A percentile compares a stretch with the other conserved stretches of the same genome.
Conservation (phyloP, 2,329 filamentous ascomycete genomes). For the Scortechinia acanthostroma region DNA sequence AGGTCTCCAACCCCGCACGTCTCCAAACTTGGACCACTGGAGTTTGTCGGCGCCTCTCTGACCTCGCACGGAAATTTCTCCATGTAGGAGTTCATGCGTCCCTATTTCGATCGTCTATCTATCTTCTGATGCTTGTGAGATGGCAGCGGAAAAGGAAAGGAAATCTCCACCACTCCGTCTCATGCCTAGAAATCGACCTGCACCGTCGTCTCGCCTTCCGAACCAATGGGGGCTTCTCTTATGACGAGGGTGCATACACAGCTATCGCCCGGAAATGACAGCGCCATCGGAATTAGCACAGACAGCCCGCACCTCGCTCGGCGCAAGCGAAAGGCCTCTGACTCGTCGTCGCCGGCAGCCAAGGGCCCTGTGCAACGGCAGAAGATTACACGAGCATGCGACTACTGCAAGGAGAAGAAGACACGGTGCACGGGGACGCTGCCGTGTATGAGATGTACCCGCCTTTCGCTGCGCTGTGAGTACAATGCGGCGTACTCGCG, state of each 20-base stretch:
- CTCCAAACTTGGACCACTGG: too few relatives aligned
- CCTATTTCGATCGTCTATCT: too few relatives aligned
- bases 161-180: too few relatives aligned
- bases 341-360: not conserved
- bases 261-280: not conserved
- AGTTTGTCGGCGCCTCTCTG: too few relatives aligned
- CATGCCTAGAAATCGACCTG: too few relatives aligned
- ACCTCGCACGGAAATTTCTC: too few relatives aligned
- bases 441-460: constrained; percentile 20
- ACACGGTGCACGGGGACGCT: constrained; percentile 24
- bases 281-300: not conserved
- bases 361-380: constrained; percentile 5
- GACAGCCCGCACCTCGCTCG: not conserved
- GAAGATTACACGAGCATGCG: constrained; percentile 28
- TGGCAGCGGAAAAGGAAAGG: too few relatives aligned
- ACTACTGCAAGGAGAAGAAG: constrained; percentile 27
- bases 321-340: not conserved
- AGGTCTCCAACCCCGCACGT: too few relatives aligned
- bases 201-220: not conserved
- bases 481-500: constrained; percentile 25
- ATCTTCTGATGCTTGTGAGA: too few relatives aligned
- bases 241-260: not conserved
- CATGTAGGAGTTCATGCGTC: too few relatives aligned
- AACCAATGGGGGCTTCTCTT: not conserved
- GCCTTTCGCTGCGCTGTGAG: constrained; percentile 16